These are phyloP conservation scores for Carnegiea gigantea DNA, from an alignment of 179 eudicot species.

Conservation along the genomic window DNA sequence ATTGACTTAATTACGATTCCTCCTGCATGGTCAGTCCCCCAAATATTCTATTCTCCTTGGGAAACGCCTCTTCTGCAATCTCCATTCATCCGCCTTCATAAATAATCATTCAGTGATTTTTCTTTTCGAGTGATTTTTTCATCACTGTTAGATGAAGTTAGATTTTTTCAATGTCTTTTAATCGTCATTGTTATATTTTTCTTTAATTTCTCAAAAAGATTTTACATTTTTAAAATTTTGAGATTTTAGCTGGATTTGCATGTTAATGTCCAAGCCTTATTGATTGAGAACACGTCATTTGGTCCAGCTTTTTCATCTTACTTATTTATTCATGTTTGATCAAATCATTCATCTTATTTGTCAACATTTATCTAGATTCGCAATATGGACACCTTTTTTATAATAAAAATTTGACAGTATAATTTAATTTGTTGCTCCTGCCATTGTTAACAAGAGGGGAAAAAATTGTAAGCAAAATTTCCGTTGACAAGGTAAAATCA, in stretches of 20 bases:
- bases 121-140: neutral
- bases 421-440: too few species aligned
- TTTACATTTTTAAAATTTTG: neutral
- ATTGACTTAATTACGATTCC: neutral
- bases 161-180: too few species aligned
- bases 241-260: neutral
- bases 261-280: neutral
- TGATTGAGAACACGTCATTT: neutral
- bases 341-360: too few species aligned
- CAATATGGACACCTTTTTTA: too few species aligned
- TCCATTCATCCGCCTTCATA: neutral
- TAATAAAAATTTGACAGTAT: too few species aligned
- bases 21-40: conserved; percentile 4
- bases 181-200: too few species aligned
- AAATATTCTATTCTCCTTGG: neutral
- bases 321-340: too few species aligned
- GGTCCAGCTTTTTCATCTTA: neutral
- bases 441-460: too few species aligned
- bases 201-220: too few species aligned
- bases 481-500: too few species aligned
- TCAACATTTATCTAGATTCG: too few species aligned
- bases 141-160: neutral
- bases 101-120: conserved; percentile 22
- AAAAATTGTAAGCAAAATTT: too few species aligned
- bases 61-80: neutral